Percentiles rank a stretch among this genome's conserved stretches.
These are phyloP conservation scores for Azolla pinnata DNA, from an alignment of 75 land plant genomes.

Conservation along the genomic window DNA sequence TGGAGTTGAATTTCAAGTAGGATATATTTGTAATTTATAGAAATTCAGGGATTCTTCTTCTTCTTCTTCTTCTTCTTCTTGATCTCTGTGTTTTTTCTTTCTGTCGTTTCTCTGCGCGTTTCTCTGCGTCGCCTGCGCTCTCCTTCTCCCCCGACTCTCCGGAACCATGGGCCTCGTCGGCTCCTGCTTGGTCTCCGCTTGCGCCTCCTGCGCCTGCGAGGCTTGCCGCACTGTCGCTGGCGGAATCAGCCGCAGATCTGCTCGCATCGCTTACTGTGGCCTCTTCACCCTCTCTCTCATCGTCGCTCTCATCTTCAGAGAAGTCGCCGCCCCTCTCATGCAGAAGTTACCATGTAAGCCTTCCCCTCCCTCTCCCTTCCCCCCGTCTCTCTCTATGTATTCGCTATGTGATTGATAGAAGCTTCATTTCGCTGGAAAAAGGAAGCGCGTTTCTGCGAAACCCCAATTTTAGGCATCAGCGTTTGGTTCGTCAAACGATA, in stretches of 20 bases:
- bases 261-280: constrained; percentile 91
- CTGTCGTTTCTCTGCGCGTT: neutral
- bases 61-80: neutral
- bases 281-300: constrained; percentile 82
- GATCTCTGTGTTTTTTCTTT: neutral
- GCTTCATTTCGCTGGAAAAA: too few relatives aligned
- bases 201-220: constrained; percentile 85
- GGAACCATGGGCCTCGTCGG: constrained; percentile 28
- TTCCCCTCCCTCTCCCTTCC: too few relatives aligned
- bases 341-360: constrained; percentile 82
- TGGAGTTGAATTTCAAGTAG: too few relatives aligned
- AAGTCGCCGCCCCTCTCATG: constrained; percentile 79
- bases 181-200: constrained; percentile 83
- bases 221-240: constrained; percentile 73
- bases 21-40: too few relatives aligned
- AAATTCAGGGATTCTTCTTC: too few relatives aligned
- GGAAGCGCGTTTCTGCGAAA: too few relatives aligned
- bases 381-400: too few relatives aligned
- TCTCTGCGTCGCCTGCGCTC: neutral
- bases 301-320: constrained; percentile 79
- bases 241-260: constrained; percentile 74
- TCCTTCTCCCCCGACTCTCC: neutral
- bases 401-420: too few relatives aligned
- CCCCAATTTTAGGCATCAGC: too few relatives aligned
- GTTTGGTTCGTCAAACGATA: too few relatives aligned